Conservation (phyloP, 257 asterid species). For the Rhazya stricta region DNA sequence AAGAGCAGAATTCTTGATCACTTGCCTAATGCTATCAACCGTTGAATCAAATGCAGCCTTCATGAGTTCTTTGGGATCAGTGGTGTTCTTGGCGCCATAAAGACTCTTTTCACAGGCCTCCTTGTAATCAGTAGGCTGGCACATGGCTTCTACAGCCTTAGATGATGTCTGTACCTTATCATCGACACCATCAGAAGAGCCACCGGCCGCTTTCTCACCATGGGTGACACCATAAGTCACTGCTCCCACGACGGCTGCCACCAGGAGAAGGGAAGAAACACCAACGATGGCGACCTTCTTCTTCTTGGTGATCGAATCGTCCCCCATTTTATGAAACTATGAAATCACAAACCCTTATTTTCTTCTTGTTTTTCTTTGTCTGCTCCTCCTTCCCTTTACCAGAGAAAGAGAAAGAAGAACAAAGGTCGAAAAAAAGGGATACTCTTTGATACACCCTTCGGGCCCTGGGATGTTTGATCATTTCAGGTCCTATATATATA, state of each 20-base stretch:
- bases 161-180: slow-evolving; percentile 9
- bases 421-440: background rate
- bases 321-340: background rate
- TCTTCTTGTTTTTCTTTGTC: background rate
- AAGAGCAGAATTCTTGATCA: slow-evolving; percentile 31
- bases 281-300: slow-evolving; percentile 34
- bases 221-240: slow-evolving; percentile 23
- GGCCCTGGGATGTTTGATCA: background rate
- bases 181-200: background rate
- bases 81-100: slow-evolving; percentile 36
- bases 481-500: background rate
- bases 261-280: slow-evolving; percentile 45
- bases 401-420: background rate
- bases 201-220: background rate
- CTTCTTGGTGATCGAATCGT: background rate
- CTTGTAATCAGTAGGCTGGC: slow-evolving; percentile 57
- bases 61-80: slow-evolving; percentile 52
- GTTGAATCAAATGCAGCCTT: slow-evolving; percentile 40
- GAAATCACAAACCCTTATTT: background rate
- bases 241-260: slow-evolving; percentile 44
- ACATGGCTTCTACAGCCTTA: slow-evolving; percentile 42
- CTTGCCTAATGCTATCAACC: slow-evolving; percentile 25
- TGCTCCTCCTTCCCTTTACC: background rate
- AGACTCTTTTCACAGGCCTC: slow-evolving; percentile 49
- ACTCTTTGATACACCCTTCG: background rate